phyloP scores from a whole-genome alignment of 345 rosid species.

The Iberis pinnata region DNA sequence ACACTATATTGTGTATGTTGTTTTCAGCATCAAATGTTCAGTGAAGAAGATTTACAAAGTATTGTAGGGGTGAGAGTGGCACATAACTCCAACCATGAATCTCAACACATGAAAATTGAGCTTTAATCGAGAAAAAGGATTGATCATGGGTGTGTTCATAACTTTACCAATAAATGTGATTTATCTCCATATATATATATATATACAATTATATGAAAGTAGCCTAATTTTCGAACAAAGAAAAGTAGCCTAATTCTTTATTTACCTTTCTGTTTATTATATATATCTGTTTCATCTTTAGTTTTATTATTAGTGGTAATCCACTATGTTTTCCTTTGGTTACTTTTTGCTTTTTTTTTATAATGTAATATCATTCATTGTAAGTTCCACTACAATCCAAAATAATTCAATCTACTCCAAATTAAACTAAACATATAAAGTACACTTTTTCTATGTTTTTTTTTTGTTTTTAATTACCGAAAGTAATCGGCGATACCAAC shows the following conservation, averaged over 20 bases:
- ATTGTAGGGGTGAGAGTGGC: constrained; percentile 80
- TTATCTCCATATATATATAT: constrained; percentile 19
- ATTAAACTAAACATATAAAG: constrained; percentile 1
- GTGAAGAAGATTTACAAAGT: constrained; percentile 75
- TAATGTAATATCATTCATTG: no score
- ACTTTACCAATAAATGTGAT: no score
- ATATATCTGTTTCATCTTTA: no score
- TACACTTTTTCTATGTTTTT: neutral
- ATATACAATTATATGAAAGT: neutral
- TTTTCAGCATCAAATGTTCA: constrained; percentile 46
- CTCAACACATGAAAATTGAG: constrained; percentile 56
- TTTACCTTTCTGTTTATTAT: no score
- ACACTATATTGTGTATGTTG: neutral
- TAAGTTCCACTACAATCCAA: constrained; percentile 13
- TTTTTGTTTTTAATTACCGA: neutral
- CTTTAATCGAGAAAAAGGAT: constrained; percentile 37
- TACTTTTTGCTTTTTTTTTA: no score
- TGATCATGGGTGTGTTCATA: no score
- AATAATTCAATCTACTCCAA: neutral
- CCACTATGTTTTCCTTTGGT: no score
- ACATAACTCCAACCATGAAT: constrained; percentile 40
- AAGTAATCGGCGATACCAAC: constrained; percentile 8
- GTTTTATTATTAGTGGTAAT: no score
- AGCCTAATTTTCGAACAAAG: neutral
- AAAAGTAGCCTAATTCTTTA: no score